A percentile compares a stretch with the other conserved stretches of the same genome.
Conservation (phyloP, 768 basidiomycete species). For the Psilocybe cyanescens region DNA sequence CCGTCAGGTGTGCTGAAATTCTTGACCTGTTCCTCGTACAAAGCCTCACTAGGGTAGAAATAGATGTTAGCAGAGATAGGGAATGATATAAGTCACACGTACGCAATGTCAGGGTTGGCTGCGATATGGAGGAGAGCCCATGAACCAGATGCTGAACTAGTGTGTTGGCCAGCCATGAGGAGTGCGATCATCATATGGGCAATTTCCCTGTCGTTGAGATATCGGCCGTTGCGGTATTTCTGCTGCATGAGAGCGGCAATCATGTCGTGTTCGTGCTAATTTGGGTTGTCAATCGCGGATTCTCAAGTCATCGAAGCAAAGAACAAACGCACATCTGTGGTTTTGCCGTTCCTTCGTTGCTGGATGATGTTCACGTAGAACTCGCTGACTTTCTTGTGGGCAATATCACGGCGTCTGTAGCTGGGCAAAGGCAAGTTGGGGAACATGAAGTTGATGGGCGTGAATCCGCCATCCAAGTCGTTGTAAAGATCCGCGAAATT, state of each 20-base stretch:
- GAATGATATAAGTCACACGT: conserved; percentile 30
- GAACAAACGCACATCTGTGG: conserved; percentile 34
- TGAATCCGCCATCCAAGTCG: conserved; percentile 95
- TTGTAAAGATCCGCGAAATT: conserved; percentile 83
- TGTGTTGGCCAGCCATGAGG: conserved; percentile 99
- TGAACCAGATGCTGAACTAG: conserved; percentile 88
- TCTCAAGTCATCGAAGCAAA: neutral
- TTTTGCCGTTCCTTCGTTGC: conserved; percentile 60
- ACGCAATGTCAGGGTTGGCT: conserved; percentile 74
- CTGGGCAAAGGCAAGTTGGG: conserved; percentile 90
- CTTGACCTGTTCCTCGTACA: conserved; percentile 91
- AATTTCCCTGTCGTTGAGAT: conserved; percentile 86
- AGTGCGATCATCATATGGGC: conserved; percentile 99
- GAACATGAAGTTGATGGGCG: conserved; percentile 94
- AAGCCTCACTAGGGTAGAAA: conserved; percentile 57
- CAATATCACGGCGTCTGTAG: conserved; percentile 86
- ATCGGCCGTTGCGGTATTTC: conserved; percentile 79
- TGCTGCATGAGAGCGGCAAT: conserved; percentile 85
- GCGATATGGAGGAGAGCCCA: conserved; percentile 93
- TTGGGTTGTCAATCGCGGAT: neutral
- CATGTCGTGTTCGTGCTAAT: conserved; percentile 83
- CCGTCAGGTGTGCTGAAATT: conserved; percentile 82
- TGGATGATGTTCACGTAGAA: conserved; percentile 90
- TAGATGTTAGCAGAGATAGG: neutral
- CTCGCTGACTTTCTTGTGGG: conserved; percentile 91